phyloP scores from a whole-genome alignment of 345 rosid genomes.

The Salix purpurea region DNA sequence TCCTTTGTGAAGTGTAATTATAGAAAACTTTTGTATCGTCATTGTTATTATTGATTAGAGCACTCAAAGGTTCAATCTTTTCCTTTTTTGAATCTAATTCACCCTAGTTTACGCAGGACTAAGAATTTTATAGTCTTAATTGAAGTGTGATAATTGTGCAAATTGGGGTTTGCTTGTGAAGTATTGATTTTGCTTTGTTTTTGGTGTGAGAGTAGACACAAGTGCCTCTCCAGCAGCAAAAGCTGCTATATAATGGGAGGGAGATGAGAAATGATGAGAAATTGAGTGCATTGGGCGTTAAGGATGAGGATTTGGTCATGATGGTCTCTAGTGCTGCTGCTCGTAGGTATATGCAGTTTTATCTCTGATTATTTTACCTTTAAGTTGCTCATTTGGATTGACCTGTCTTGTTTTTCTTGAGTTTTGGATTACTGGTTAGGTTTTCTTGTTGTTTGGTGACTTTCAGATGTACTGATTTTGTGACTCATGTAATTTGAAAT shows the following conservation, averaged over 20 bases:
- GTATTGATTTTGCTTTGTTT: background rate
- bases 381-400: background rate
- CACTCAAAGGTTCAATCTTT: background rate
- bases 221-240: conserved; percentile 83
- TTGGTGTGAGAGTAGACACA: conserved; percentile 52
- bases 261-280: conserved; percentile 74
- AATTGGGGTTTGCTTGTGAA: background rate
- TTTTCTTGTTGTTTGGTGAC: background rate
- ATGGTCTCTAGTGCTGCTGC: conserved; percentile 58
- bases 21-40: background rate
- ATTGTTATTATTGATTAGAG: background rate
- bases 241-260: conserved; percentile 74
- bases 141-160: background rate
- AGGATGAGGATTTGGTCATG: conserved; percentile 90
- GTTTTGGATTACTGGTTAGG: background rate
- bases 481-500: background rate
- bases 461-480: background rate
- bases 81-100: background rate
- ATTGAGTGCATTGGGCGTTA: conserved; percentile 79
- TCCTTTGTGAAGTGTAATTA: background rate
- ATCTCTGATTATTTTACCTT: background rate
- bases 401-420: background rate
- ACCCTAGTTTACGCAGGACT: background rate
- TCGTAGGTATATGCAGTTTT: conserved; percentile 34
- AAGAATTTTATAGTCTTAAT: background rate